Evolutionary conservation across 441 rosid genomes (phyloP).

Genomic region (Arabidopsis lyrata): DNA sequence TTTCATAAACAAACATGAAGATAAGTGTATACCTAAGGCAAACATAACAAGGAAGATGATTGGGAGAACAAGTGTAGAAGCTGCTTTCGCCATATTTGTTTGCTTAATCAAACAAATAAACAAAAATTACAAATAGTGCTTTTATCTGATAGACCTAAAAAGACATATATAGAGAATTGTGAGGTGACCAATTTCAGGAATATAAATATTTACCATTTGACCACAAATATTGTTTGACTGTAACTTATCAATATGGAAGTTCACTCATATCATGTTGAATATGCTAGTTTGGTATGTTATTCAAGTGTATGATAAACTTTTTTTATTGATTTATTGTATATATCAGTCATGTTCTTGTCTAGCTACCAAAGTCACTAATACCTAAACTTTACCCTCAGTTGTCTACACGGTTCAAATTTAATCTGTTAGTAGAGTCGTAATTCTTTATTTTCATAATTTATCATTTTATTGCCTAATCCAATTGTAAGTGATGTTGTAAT

Average conservation of each 20-base stretch:
- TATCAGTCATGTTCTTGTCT: too few species aligned
- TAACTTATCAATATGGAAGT: neutral
- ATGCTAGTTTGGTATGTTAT: neutral
- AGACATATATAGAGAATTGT: neutral
- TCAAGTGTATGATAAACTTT: neutral
- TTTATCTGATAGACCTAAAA: neutral
- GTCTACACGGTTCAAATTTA: too few species aligned
- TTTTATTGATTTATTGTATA: neutral
- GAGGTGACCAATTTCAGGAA: neutral
- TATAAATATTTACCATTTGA: neutral
- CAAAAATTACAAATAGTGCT: neutral
- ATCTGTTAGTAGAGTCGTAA: too few species aligned
- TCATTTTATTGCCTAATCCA: neutral
- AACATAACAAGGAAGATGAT: slow-evolving; percentile 12
- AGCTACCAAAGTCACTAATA: too few species aligned
- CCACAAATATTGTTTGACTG: neutral
- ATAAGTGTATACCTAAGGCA: neutral
- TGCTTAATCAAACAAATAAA: neutral
- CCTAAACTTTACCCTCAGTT: too few species aligned
- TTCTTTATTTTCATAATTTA: neutral
- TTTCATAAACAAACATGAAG: neutral
- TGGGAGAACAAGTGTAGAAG: neutral
- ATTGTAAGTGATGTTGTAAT: neutral
- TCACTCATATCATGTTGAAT: neutral
- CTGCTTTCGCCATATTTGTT: neutral